Evolutionary conservation across 768 basidiomycete genomes (phyloP).

Genomic region (Russula vinacea): DNA sequence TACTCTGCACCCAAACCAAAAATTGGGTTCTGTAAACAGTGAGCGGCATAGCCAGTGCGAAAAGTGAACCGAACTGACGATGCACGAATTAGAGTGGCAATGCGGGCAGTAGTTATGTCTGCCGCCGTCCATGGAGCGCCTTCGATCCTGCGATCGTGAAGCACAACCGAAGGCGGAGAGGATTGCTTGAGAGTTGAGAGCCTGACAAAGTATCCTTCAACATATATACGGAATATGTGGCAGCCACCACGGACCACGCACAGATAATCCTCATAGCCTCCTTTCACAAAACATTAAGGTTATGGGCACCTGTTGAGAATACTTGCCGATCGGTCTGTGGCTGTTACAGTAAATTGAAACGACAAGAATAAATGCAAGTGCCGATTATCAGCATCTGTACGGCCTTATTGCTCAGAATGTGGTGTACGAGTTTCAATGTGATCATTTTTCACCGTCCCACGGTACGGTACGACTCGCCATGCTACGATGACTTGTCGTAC

Average conservation of each 20-base stretch:
- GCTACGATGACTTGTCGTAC: not conserved
- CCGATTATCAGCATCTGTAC: not conserved
- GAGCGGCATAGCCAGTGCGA: not conserved
- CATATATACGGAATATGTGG: not conserved
- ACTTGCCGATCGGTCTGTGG: not conserved
- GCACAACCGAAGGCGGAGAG: not conserved
- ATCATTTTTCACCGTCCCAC: not conserved
- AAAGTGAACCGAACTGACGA: not conserved
- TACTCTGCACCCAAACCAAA: not conserved
- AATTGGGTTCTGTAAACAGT: not conserved
- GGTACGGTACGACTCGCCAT: too few species aligned
- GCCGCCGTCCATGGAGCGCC: not conserved
- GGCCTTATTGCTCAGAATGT: not conserved
- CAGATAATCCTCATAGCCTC: not conserved
- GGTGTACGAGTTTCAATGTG: not conserved
- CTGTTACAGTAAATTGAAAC: too few species aligned
- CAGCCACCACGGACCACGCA: not conserved
- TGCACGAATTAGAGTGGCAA: not conserved
- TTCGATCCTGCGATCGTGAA: too few species aligned
- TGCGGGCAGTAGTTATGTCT: not conserved
- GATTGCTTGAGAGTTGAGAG: too few species aligned
- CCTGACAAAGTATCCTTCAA: not conserved
- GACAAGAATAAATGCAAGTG: too few species aligned
- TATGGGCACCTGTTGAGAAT: constrained; percentile 1
- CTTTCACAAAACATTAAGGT: not conserved